A percentile compares a stretch with the other conserved stretches of the same genome.
Evolutionary conservation across 441 rosid genomes (phyloP).

Genomic region (Pelargonium cotyledonis): DNA sequence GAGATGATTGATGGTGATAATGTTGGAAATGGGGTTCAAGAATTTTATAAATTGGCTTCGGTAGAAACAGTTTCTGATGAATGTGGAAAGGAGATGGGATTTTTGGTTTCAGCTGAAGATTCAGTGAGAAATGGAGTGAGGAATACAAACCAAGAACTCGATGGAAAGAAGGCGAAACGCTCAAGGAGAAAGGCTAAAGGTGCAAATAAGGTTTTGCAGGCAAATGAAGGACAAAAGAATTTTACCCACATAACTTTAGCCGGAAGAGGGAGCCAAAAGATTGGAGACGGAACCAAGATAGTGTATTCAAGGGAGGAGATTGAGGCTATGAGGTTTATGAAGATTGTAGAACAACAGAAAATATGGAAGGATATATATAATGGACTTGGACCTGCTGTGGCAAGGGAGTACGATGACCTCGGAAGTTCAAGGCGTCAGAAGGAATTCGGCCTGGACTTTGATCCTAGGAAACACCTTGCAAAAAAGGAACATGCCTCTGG

Average conservation of each 20-base stretch:
- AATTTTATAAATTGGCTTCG: constrained; percentile 62
- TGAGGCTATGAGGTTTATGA: constrained; percentile 62
- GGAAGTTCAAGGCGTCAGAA: constrained; percentile 36
- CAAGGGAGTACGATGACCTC: constrained; percentile 47
- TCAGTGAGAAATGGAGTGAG: constrained; percentile 27
- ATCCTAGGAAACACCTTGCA: constrained; percentile 17
- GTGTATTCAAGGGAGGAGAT: constrained; percentile 54
- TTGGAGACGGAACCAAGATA: constrained; percentile 23
- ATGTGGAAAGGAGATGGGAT: constrained; percentile 26
- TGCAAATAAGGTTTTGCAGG: constrained; percentile 23
- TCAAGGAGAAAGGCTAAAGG: constrained; percentile 35
- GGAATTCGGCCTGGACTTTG: constrained; percentile 26
- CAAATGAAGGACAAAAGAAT: constrained; percentile 17
- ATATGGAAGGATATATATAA: constrained; percentile 51
- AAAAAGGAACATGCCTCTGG: constrained; percentile 34
- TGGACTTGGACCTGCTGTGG: constrained; percentile 44
- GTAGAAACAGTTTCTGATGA: constrained; percentile 39
- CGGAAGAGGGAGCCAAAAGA: constrained; percentile 16
- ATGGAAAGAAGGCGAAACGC: constrained; percentile 35
- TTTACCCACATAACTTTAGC: constrained; percentile 17
- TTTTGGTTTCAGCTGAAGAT: constrained; percentile 19
- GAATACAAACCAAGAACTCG: constrained; percentile 31
- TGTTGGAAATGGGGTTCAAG: constrained; percentile 39
- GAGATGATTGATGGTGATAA: constrained; percentile 16
- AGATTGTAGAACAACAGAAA: constrained; percentile 44